Evolutionary conservation across 768 basidiomycete genomes (phyloP), one percentile per base, ranked within the genome.

Genomic region (Bullera alba): DNA sequence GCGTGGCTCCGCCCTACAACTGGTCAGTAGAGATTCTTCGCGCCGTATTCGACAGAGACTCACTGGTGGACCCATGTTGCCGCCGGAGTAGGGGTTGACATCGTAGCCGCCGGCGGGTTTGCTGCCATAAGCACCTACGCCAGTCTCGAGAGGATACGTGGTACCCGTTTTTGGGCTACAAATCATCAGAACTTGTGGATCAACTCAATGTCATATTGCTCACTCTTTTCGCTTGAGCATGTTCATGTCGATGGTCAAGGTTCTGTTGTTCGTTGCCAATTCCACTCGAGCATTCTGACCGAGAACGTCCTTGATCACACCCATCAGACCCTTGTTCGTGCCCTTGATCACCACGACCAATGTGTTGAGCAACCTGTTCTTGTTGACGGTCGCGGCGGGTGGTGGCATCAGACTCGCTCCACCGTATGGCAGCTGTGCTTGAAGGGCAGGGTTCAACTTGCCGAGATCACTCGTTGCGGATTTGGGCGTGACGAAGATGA

Each of bases 251-350:
- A 96, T 83, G 32, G 83, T 84, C 51, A 99, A 83, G 19, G 91
- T 77, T 72, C 88, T 91, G 73, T 91, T 92, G 32, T 84, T 85
- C 14, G 89, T 83, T 53, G 79, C 77, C n/a, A 99, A 76, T 72
- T 97, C 95, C 14, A 99, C 90, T 35, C 95, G 81, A 1, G 85
- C 87, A 50, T 82, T 77, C 32, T 79, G 77, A 4, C 91, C 93
- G 51, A 91, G 93, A 25, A 90, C 87, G 67, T 97, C 95, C 74
- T 92, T 96, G 77, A 97, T 86, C 4, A 83, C 81, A 5, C 95
- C 95, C 38, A 84, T 78, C 61, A 92, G 85, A 14, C 90, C 87
- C 73, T 99, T 99, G 66, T 85, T 81, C 4, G 86, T 79, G 4
- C 95, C 95, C 69, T 88, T 86, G 53, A 87, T 77, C 4, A 97